Conservation (phyloP, 2,329 filamentous ascomycete genomes). For the Botryosphaeria agaves region DNA sequence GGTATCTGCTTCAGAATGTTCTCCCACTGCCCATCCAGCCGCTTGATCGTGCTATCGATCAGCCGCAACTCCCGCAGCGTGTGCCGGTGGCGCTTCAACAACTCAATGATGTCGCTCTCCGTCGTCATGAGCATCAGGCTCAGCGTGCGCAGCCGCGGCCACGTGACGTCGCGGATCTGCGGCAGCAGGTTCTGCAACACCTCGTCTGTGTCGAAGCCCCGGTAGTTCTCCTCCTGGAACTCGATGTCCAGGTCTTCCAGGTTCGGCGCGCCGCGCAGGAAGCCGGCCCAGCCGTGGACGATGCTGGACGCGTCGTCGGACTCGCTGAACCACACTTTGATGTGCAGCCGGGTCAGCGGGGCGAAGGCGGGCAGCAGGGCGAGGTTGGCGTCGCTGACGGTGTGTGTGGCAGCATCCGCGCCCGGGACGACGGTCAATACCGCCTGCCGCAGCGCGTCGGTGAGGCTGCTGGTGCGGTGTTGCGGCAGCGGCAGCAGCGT, state of each 20-base stretch:
- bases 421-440: too few relatives aligned
- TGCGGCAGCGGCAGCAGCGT: too few relatives aligned
- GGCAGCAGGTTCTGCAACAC: slow-evolving; percentile 6
- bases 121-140: slow-evolving; percentile 6
- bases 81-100: slow-evolving; percentile 6
- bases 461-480: too few relatives aligned
- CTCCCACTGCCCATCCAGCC: slow-evolving; percentile 2
- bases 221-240: slow-evolving; percentile 3
- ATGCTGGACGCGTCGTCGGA: slow-evolving; percentile 7
- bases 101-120: slow-evolving; percentile 4
- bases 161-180: slow-evolving; percentile 5
- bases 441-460: not conserved
- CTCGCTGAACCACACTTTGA: slow-evolving; percentile 4
- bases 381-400: too few relatives aligned
- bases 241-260: slow-evolving; percentile 6
- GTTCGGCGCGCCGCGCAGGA: slow-evolving; percentile 4
- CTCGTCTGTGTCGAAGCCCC: slow-evolving; percentile 2
- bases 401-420: too few relatives aligned
- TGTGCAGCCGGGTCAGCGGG: slow-evolving; percentile 1
- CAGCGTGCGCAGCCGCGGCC: slow-evolving; percentile 5
- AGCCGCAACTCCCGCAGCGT: slow-evolving; percentile 6
- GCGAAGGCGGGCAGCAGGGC: slow-evolving; percentile 1
- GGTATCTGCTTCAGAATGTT: slow-evolving; percentile 7
- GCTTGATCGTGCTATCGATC: slow-evolving; percentile 1
- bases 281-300: slow-evolving; percentile 4